phyloP scores from a whole-genome alignment of 1,139 yeast genomes.

The Saccharomyces hybrid region DNA sequence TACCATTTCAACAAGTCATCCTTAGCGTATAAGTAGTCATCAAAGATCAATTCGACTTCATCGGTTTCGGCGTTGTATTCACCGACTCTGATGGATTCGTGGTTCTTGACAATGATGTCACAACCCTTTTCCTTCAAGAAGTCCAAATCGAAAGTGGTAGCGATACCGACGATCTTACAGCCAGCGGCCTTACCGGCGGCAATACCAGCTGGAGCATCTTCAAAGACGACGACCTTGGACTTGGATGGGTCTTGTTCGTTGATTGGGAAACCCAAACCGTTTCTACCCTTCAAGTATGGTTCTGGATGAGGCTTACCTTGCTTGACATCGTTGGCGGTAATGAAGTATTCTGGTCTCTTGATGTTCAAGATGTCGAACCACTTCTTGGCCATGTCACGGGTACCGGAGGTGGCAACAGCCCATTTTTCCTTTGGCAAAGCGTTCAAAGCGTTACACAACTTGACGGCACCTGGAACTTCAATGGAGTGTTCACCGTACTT shows the following conservation, averaged over 20 bases:
- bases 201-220: slow-evolving; percentile 45
- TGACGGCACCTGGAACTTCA: slow-evolving; percentile 72
- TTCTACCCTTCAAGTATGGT: slow-evolving; percentile 67
- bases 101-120: slow-evolving; percentile 70
- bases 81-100: slow-evolving; percentile 43
- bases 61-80: slow-evolving; percentile 34
- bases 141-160: slow-evolving; percentile 69
- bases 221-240: slow-evolving; percentile 48
- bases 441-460: slow-evolving; percentile 39
- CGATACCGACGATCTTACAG: slow-evolving; percentile 75
- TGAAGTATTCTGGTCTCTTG: slow-evolving; percentile 62
- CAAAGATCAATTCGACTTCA: slow-evolving; percentile 33
- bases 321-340: slow-evolving; percentile 72
- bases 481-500: slow-evolving; percentile 65
- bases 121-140: slow-evolving; percentile 72
- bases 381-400: slow-evolving; percentile 65
- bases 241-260: slow-evolving; percentile 33
- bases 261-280: slow-evolving; percentile 47
- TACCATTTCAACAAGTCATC: slow-evolving; percentile 34
- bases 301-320: slow-evolving; percentile 82
- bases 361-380: slow-evolving; percentile 67
- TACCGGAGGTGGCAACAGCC: slow-evolving; percentile 85
- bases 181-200: slow-evolving; percentile 82
- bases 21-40: slow-evolving; percentile 35
- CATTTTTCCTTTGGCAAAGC: slow-evolving; percentile 44